Evolutionary conservation across 139 green algal species (phyloP).

Genomic region (Micromonas pusilla): DNA sequence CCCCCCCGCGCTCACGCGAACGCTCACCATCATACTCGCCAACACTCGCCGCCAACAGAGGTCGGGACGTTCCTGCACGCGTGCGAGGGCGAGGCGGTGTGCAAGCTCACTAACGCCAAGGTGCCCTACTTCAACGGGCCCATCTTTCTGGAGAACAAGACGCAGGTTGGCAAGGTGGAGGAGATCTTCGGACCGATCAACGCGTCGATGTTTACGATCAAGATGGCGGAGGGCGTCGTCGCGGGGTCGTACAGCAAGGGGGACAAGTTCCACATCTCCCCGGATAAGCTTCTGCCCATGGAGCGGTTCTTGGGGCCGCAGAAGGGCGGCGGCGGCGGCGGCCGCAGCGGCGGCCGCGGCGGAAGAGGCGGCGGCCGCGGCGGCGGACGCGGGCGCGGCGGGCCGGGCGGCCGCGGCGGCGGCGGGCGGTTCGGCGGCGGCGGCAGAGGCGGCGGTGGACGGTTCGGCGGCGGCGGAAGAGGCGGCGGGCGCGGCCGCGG

Average conservation of each 20-base stretch:
- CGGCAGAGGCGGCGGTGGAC: not conserved
- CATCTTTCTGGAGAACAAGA: slow-evolving; percentile 98
- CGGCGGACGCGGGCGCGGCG: slow-evolving; percentile 22
- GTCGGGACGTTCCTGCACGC: slow-evolving; percentile 83
- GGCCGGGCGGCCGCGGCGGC: slow-evolving; percentile 3
- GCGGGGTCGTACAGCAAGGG: slow-evolving; percentile 81
- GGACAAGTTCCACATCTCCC: slow-evolving; percentile 98
- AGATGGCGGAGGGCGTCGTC: slow-evolving; percentile 89
- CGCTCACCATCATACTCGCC: not conserved
- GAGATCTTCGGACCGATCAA: slow-evolving; percentile 97
- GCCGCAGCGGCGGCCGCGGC: slow-evolving; percentile 27
- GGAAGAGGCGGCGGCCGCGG: slow-evolving; percentile 25
- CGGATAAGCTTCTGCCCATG: slow-evolving; percentile 73
- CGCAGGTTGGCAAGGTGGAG: slow-evolving; percentile 89
- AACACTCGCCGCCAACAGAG: slow-evolving; percentile 38
- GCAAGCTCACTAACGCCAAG: slow-evolving; percentile 93
- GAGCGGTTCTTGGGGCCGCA: slow-evolving; percentile 80
- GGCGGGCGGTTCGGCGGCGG: slow-evolving; percentile 26
- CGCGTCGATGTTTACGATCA: slow-evolving; percentile 75
- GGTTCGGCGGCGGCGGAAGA: slow-evolving; percentile 14
- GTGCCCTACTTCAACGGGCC: slow-evolving; percentile 98
- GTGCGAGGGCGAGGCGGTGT: slow-evolving; percentile 95
- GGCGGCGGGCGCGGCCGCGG: slow-evolving; percentile 26
- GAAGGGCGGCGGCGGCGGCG: slow-evolving; percentile 57
- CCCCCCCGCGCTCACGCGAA: too few relatives aligned